Evolutionary conservation across 2,329 filamentous ascomycete species (phyloP).

Genomic region (Fusarium sp.): DNA sequence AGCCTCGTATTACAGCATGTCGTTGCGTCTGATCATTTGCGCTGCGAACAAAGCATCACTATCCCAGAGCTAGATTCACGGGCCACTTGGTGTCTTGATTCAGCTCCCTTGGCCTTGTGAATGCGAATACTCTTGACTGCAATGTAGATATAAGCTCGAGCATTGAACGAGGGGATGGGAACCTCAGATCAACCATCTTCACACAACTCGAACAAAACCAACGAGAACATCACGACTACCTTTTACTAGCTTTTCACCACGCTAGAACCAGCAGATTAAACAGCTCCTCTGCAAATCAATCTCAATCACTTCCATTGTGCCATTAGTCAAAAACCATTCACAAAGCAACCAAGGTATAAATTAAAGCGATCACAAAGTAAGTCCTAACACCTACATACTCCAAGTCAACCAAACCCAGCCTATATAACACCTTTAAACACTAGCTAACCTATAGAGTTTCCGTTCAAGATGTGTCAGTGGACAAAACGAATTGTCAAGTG

Average conservation of each 20-base stretch:
- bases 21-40: no score
- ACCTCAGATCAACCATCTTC: background rate
- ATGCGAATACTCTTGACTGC: rapidly evolving
- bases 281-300: no score
- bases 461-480: background rate
- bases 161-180: rapidly evolving
- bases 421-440: background rate
- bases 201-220: background rate
- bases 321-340: background rate
- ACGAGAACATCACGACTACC: background rate
- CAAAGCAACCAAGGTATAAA: background rate
- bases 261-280: no score
- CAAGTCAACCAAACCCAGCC: background rate
- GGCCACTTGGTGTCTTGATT: rapidly evolving
- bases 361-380: rapidly evolving
- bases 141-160: background rate
- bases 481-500: background rate
- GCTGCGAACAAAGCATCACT: background rate
- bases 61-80: rapidly evolving
- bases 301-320: background rate
- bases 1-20: background rate
- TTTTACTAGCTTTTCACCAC: no score
- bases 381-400: background rate
- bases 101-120: rapidly evolving
- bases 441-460: rapidly evolving